Base-by-base conservation (phyloP, 192 early-diverging fungal genomes). In the Coemansia sp. region DNA sequence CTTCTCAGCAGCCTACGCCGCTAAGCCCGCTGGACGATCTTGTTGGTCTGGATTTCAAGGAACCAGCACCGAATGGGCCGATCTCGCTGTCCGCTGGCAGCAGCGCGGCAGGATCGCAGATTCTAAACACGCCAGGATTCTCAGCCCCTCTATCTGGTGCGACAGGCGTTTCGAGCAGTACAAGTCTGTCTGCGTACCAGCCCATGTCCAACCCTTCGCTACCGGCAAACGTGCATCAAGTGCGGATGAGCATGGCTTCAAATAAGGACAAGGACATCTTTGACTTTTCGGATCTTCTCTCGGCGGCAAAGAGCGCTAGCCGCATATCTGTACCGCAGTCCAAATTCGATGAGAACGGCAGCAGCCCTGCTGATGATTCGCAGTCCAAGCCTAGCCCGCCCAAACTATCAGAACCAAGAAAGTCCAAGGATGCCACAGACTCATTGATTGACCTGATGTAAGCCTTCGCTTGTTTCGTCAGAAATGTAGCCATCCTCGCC, bases 151-250 rank as follows among this genome's bases (percentile, higher is more conserved):
- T 66, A 3, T 53, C 51, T 21, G 43, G 58, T 26, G 46, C 48
- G 23, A 31, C 58, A 29, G 43, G 52, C 20, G 34, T 31, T 9
- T 21, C 51, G 45, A 55, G 31, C 46, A 29, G 23, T 45, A 52
- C 45, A 57, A 42, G 23, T 21, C 33, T 49, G 26, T 21, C 68
- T 16, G 60, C 42, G 45, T n/a, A 51, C 13, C 71, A 74, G 53
- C 64, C 71, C 5, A 82, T 82, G 74, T 57, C 70, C 30, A 82
- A 82, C 35, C 75, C 75, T 8, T 82, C 79, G 21, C 65, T 82
- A 2, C 75, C 75, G 2, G 63, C 70, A 28, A 77, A 62, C 48
- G 69, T 75, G 34, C 67, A 72, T 20, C 74, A 82, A 39, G 74
- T 70, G 21, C 79, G 74, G 29, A 20, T 58, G 34, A 31, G 55